Percentiles rank a stretch among this genome's conserved stretches.
These are phyloP conservation scores for Aspergillus pseudoterreus DNA, from an alignment of 2,329 filamentous ascomycete genomes.

Conservation along the genomic window DNA sequence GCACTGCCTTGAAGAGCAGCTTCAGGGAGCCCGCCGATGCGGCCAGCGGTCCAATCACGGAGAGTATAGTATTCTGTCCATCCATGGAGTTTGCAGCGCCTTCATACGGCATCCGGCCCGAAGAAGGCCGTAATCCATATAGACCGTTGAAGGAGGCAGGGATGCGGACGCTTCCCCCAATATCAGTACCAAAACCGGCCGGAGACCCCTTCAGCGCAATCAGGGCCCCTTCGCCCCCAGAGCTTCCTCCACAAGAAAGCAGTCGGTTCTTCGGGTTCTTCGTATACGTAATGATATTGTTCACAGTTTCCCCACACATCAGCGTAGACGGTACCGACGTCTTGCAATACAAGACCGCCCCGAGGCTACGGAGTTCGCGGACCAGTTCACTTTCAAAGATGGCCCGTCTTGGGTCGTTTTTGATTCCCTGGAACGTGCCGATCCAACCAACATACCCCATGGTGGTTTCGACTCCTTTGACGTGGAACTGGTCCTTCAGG, in stretches of 20 bases:
- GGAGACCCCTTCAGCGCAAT: conserved; percentile 53
- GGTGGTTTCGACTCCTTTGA: conserved; percentile 50
- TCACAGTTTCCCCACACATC: conserved; percentile 58
- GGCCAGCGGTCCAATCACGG: conserved; percentile 61
- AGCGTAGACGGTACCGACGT: conserved; percentile 55
- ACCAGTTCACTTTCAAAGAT: conserved; percentile 58
- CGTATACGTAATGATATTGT: conserved; percentile 59
- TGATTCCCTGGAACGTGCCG: conserved; percentile 56
- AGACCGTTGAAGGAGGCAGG: conserved; percentile 59
- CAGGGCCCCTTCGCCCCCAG: conserved; percentile 57
- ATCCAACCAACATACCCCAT: conserved; percentile 67
- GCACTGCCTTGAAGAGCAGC: conserved; percentile 54
- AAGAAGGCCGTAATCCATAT: conserved; percentile 54
- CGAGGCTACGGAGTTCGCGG: conserved; percentile 49
- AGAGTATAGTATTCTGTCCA: conserved; percentile 61
- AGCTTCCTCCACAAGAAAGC: conserved; percentile 55
- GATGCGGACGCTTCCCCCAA: conserved; percentile 56
- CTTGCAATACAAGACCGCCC: conserved; percentile 54
- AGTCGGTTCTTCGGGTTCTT: conserved; percentile 56
- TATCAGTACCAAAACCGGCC: conserved; percentile 57
- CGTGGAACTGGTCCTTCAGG: conserved; percentile 48
- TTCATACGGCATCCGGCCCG: conserved; percentile 53
- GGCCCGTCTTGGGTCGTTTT: conserved; percentile 48
- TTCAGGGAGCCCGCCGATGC: conserved; percentile 53
- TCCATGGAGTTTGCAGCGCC: conserved; percentile 61